phyloP scores from a whole-genome alignment of 768 basidiomycete species.

The Tulasnella sp. region DNA sequence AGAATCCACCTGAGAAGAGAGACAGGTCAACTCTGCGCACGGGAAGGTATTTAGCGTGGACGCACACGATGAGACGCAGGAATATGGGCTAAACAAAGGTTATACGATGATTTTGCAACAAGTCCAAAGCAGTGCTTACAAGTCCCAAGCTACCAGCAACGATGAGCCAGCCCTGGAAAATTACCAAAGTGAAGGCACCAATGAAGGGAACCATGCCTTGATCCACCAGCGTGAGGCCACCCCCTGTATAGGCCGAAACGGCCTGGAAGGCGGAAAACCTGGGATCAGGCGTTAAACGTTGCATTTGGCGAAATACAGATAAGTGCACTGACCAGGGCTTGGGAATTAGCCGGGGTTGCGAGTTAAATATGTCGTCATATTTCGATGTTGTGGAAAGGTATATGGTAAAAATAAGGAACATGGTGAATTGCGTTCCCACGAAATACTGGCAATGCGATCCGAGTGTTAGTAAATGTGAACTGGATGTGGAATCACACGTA shows the following conservation, averaged over 20 bases:
- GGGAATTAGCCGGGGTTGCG: conserved; percentile 45
- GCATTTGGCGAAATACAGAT: not conserved
- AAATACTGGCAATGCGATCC: conserved; percentile 55
- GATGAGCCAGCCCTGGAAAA: conserved; percentile 5
- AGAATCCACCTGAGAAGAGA: conserved; percentile 52
- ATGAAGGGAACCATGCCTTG: conserved; percentile 23
- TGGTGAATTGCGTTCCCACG: conserved; percentile 53
- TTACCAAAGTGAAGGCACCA: not conserved
- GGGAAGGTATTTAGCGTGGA: not conserved
- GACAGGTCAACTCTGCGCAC: not conserved
- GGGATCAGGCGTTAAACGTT: not conserved
- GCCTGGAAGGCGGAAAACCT: conserved; percentile 83
- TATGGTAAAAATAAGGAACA: conserved; percentile 67
- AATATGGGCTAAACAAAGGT: not conserved
- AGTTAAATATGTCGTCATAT: conserved; percentile 43
- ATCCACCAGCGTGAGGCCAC: conserved; percentile 79
- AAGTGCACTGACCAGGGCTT: not conserved
- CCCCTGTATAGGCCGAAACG: conserved; percentile 78
- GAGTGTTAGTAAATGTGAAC: not conserved
- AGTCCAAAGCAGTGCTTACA: not conserved
- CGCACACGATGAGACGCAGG: not conserved
- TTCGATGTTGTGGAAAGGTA: conserved; percentile 61
- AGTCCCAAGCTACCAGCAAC: conserved; percentile 9
- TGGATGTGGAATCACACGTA: conserved; percentile 30
- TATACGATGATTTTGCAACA: not conserved